These are phyloP conservation scores for Leccinellum albellum DNA, from an alignment of 768 basidiomycete genomes.

Conservation along the genomic window DNA sequence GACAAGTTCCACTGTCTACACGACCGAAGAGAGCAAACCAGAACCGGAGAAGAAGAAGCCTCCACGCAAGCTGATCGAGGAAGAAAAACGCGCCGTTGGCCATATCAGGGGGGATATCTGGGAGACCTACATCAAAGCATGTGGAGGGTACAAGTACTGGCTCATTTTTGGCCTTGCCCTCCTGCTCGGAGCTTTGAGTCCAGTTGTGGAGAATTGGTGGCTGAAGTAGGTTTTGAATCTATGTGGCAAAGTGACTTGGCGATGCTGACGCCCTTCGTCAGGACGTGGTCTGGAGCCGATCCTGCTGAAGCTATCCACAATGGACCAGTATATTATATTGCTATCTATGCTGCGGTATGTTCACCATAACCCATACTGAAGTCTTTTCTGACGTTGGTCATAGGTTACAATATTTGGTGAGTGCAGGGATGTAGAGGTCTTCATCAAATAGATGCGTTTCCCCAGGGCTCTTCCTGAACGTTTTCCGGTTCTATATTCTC, in stretches of 20 bases:
- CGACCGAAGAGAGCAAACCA: slow-evolving; percentile 34
- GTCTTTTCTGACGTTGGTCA: slow-evolving; percentile 19
- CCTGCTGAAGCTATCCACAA: slow-evolving; percentile 37
- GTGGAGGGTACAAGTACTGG: slow-evolving; percentile 56
- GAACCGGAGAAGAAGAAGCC: slow-evolving; percentile 49
- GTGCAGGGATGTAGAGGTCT: neutral
- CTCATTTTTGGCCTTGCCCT: slow-evolving; percentile 48
- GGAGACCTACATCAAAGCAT: slow-evolving; percentile 52
- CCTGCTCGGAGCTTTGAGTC: slow-evolving; percentile 54
- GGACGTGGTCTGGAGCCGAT: slow-evolving; percentile 57
- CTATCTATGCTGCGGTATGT: slow-evolving; percentile 64
- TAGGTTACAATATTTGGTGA: slow-evolving; percentile 38
- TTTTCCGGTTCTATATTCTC: slow-evolving; percentile 65
- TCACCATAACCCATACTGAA: neutral
- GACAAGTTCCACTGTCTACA: slow-evolving; percentile 42
- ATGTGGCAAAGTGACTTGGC: neutral
- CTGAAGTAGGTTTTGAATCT: slow-evolving; percentile 38
- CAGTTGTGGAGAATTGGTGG: slow-evolving; percentile 74
- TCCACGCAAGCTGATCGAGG: slow-evolving; percentile 82
- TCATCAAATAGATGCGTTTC: slow-evolving; percentile 13
- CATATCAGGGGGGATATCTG: slow-evolving; percentile 66
- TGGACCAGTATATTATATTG: slow-evolving; percentile 45
- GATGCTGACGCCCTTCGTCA: slow-evolving; percentile 23
- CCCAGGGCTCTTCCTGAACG: slow-evolving; percentile 53
- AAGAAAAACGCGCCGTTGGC: slow-evolving; percentile 75